These are phyloP conservation scores for Apodospora peruviana DNA, from an alignment of 495 filamentous ascomycete species.

Conservation along the genomic window DNA sequence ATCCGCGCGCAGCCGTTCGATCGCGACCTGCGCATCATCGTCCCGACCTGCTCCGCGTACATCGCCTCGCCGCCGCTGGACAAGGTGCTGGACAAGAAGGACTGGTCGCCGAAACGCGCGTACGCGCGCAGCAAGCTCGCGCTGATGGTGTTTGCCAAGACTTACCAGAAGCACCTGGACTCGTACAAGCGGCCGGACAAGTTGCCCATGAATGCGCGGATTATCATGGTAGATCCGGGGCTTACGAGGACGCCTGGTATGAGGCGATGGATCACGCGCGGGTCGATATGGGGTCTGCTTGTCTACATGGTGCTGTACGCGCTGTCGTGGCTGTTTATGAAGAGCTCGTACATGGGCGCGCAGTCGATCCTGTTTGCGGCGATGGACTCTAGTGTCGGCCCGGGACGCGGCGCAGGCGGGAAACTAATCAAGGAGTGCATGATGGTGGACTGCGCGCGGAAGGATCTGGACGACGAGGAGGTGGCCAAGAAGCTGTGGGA, in stretches of 20 bases:
- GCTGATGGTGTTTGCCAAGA: conserved; percentile 76
- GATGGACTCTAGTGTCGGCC: conserved; percentile 61
- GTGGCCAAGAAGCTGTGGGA: conserved; percentile 82
- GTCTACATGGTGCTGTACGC: conserved; percentile 75
- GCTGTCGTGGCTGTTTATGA: conserved; percentile 81
- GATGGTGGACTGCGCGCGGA: conserved; percentile 60
- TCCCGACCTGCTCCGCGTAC: conserved; percentile 82
- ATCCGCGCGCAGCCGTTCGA: conserved; percentile 86
- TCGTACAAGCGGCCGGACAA: conserved; percentile 76
- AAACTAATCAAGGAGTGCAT: conserved; percentile 83
- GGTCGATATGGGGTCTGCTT: conserved; percentile 73
- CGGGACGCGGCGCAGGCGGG: conserved; percentile 58
- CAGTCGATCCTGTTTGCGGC: conserved; percentile 81
- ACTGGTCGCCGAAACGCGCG: conserved; percentile 48
- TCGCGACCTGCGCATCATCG: conserved; percentile 82
- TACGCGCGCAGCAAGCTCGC: conserved; percentile 88
- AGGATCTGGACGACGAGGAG: conserved; percentile 73
- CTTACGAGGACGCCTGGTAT: conserved; percentile 78
- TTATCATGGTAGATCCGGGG: conserved; percentile 83
- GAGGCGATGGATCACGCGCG: conserved; percentile 76
- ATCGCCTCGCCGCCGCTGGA: conserved; percentile 62
- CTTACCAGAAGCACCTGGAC: conserved; percentile 85
- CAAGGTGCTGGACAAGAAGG: conserved; percentile 33
- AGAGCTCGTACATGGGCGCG: conserved; percentile 73
- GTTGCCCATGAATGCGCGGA: conserved; percentile 69